Base-by-base conservation (phyloP, 305 asterid species). In the Fraxinus sp. region DNA sequence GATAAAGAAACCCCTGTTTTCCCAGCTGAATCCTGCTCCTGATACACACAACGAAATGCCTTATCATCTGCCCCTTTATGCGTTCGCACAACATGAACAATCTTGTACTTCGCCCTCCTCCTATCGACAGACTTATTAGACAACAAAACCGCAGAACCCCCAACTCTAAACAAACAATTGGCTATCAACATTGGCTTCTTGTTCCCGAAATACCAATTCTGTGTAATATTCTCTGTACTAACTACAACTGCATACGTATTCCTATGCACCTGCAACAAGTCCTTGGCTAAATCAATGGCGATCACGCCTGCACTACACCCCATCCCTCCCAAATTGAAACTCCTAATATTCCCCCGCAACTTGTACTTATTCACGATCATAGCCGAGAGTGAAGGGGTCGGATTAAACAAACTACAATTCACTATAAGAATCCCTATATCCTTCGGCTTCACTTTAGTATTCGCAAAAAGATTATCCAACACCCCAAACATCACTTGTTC, bases 301-400 rank as follows among this genome's bases (percentile, higher is more conserved):
- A 83, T 79, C 11, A 83, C 83, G 3, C 83, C 86, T 7, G 86
- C 86, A 13, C 80, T 74, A 41, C 86, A 83, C 11, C 86, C 86
- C 86, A 83, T 83, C 49, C 86, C 86, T 33, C 83, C 86, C 78
- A 83, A 35, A 55, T 83, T 78, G 49, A 46, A 83, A 11, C 79
- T 83, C 83, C 76, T 70, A 26, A 83, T 78, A 72, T 78, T 72
- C 72, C 79, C 86, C 28, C 86, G 72, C 76, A 83, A 37, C 83
- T 78, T 83, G 64, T 83, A 83, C 77, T 64, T 83, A 74, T 83
- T 83, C 24, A 79, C 86, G n/a, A 83, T 83, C 83, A 83, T 83
- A 4, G 83, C 80, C 6, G 86, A 83, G 14, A 83, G 55, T 0
- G 80, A 79, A 4, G 86, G 85, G 1, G 85, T 83, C 1, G 85